Base-by-base conservation (phyloP, 1,284 basidiomycete genomes). In the Agroathelia rolfsii region DNA sequence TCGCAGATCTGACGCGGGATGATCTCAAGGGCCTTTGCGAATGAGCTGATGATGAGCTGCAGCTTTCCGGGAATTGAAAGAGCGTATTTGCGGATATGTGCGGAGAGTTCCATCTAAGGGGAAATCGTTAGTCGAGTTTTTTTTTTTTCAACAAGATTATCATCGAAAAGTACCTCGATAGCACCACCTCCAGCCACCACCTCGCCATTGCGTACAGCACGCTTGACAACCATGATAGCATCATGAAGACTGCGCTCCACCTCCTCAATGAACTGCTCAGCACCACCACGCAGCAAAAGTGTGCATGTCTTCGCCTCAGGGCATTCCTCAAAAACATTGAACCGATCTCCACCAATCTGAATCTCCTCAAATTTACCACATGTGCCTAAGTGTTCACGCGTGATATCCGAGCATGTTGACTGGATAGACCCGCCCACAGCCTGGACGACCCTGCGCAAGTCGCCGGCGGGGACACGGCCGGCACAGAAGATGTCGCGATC, bases 401-500 rank as follows among this genome's bases (percentile, higher is more conserved):
- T 59, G 43, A 99, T 94, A 58, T 97, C 94, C 1, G 89, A 86
- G 49, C 87, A 92, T 1, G 95, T 98, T 14, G 89, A 92, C 57
- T 98, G 95, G 37, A 97, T 72, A 15, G 87, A 77, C 6, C 95
- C 95, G 28, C 95, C 95, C 22, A 93, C 89, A 20, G 95, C 95
- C 54, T 96, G 88, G 12, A 93, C 86, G 3, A 97, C 94, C 36
- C 95, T 74, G 53, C 90, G 84, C 42, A 99, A 67, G 58, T 99
- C 95, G 31, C 76, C 89, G 3, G 80, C 77, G 15, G 83, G 74
- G 17, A 99, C 95, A 39, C 95, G 86, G 32, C 95, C 95, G 36
- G 95, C 95, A 47, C 95, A 98, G 71, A 99, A 99, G 51, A 99
- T 97, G 53, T 96, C 84, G 28, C 95, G 81, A 64, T 98, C 95